Evolutionary conservation across 768 basidiomycete genomes (phyloP), one percentile per base, ranked within the genome.

Genomic region (Suillus cothurnatus): DNA sequence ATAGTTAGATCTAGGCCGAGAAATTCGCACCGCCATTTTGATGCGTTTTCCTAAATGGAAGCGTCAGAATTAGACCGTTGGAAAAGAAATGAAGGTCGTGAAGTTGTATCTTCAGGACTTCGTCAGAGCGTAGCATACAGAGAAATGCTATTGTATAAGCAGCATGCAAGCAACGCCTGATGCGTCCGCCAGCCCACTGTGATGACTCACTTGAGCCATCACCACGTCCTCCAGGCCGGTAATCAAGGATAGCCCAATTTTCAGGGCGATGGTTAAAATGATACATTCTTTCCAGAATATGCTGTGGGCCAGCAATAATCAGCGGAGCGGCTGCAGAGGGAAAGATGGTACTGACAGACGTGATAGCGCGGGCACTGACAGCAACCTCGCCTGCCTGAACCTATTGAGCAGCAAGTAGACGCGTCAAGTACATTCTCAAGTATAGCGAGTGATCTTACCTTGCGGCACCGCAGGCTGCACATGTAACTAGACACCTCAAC

Each of bases 71-170:
- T 8, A 75, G 61, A 8, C 67, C 59, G 1, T 32, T 59, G 19
- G 28, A 31, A 23, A 70, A n/a, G 19, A 65, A 6, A 3, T 57
- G 53, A 21, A 75, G 63, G 19, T 79, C 66, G 23, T 76, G 68
- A 15, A 68, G 28, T 36, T 74, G 68, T 14, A 79, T 76, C 45
- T 78, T 79, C 0, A 80, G 68, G 5, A 76, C 78, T 58, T 80
- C 77, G 57, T 79, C 77, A 61, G 75, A 71, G 4, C 74, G 73
- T 1, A 79, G 68, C 12, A 80, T 55, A 45, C 78, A 80, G 0
- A 75, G n/a, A 58, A 78, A 80, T 4, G 78, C 70, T 23, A 79
- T 55, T 1, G 71, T 71, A 50, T 79, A 80, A 4, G 74, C 74
- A 0, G 76, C 73, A 14, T 74, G 72, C 1, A 79, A 69, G 26